phyloP scores from a whole-genome alignment of 352 stramenopile genomes.

The Pythium folliculosum region DNA sequence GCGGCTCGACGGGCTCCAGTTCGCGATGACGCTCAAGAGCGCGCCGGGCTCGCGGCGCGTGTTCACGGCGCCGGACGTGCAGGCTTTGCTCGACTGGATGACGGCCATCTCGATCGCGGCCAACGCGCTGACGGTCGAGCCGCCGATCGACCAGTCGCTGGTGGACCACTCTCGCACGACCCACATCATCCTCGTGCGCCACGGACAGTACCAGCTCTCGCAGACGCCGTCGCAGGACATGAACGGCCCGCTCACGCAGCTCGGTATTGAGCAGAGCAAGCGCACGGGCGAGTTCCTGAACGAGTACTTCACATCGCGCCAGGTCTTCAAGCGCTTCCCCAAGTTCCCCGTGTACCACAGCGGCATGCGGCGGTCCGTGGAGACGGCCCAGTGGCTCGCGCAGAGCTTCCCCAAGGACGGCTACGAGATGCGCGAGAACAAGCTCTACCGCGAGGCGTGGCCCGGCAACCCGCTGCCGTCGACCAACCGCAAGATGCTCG shows the following conservation, averaged over 20 bases:
- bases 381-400: constrained; percentile 54
- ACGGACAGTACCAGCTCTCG: constrained; percentile 63
- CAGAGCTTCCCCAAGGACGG: constrained; percentile 39
- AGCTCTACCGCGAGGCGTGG: constrained; percentile 70
- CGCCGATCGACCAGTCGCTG: constrained; percentile 43
- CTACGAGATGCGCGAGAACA: constrained; percentile 59
- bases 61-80: constrained; percentile 50
- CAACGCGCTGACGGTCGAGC: constrained; percentile 41
- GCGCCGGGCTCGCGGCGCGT: constrained; percentile 31
- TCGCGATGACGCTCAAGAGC: constrained; percentile 33
- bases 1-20: constrained; percentile 45
- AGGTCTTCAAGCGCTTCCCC: constrained; percentile 59
- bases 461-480: constrained; percentile 64
- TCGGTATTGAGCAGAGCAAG: constrained; percentile 51
- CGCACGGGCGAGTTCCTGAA: constrained; percentile 52
- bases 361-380: constrained; percentile 45
- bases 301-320: constrained; percentile 45
- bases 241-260: constrained; percentile 52
- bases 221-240: constrained; percentile 52
- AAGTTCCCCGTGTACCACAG: constrained; percentile 65
- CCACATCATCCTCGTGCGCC: constrained; percentile 68
- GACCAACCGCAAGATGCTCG: constrained; percentile 61
- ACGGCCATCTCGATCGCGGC: constrained; percentile 60
- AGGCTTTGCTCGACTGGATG: constrained; percentile 77
- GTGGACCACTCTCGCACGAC: constrained; percentile 72